Evolutionary conservation across 768 basidiomycete genomes (phyloP).

Genomic region (Leccinum olivaceopallidum): DNA sequence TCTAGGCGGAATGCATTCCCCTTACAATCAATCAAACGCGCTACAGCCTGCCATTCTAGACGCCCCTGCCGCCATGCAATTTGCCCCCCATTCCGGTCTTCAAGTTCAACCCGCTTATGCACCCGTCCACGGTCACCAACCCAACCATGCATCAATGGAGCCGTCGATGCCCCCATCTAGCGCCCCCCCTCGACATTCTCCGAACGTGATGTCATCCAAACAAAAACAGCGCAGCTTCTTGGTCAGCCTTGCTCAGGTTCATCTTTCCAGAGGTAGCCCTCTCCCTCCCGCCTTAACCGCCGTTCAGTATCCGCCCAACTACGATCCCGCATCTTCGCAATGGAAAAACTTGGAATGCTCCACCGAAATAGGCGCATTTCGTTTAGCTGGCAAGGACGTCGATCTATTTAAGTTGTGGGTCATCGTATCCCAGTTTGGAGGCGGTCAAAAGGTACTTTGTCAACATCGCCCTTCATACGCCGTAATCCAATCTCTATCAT

Average conservation of each 20-base stretch:
- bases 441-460: slow-evolving; percentile 54
- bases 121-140: slow-evolving; percentile 35
- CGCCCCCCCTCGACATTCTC: slow-evolving; percentile 38
- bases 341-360: slow-evolving; percentile 70
- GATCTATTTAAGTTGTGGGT: slow-evolving; percentile 77
- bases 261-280: slow-evolving; percentile 58
- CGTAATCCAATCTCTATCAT: slow-evolving; percentile 13
- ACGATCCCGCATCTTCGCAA: slow-evolving; percentile 60
- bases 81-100: slow-evolving; percentile 43
- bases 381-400: slow-evolving; percentile 71
- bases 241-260: slow-evolving; percentile 56
- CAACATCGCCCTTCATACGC: slow-evolving; percentile 13
- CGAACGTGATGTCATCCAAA: slow-evolving; percentile 40
- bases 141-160: slow-evolving; percentile 45
- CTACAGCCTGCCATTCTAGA: slow-evolving; percentile 43
- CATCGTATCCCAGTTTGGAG: slow-evolving; percentile 59
- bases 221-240: slow-evolving; percentile 64
- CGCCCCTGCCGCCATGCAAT: slow-evolving; percentile 41
- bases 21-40: slow-evolving; percentile 30
- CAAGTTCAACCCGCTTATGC: slow-evolving; percentile 42
- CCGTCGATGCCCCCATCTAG: slow-evolving; percentile 42
- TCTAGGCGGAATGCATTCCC: slow-evolving; percentile 56
- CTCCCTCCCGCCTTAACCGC: slow-evolving; percentile 77
- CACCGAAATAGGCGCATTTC: slow-evolving; percentile 60
- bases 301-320: slow-evolving; percentile 51